Evolutionary conservation across 2,329 filamentous ascomycete species (phyloP).

Genomic region (Drechslerella dactyloides): DNA sequence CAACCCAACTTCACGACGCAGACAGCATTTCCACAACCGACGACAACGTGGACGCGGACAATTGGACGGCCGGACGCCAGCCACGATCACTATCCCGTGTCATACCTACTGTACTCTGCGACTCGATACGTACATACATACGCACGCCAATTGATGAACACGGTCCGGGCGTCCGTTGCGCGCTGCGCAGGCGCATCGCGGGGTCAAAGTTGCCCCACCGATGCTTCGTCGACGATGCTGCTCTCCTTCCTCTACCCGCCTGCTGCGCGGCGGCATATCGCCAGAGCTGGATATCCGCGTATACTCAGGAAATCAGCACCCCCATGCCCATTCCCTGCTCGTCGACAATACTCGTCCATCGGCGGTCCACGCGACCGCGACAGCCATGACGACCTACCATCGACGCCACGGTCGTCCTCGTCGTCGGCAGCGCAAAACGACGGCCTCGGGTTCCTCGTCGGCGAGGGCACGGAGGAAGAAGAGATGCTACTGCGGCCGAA

Average conservation of each 20-base stretch:
- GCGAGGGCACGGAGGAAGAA: neutral
- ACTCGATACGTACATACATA: too few relatives aligned
- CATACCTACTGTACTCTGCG: too few relatives aligned
- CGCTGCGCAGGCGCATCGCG: constrained; percentile 24
- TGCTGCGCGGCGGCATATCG: constrained; percentile 12
- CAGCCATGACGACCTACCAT: neutral
- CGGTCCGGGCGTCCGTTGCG: too few relatives aligned
- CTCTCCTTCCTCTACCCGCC: constrained; percentile 39
- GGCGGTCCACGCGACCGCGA: neutral
- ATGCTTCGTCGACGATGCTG: constrained; percentile 12
- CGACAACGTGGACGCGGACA: too few relatives aligned
- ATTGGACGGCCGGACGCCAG: too few relatives aligned
- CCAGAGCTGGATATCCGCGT: neutral
- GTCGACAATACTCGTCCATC: too few relatives aligned
- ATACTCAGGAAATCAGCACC: neutral
- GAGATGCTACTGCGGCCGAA: neutral
- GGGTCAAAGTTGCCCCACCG: constrained; percentile 1
- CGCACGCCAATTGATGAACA: too few relatives aligned
- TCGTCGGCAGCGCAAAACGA: neutral
- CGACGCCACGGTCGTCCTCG: neutral
- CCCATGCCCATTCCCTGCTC: too few relatives aligned
- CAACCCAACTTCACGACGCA: too few relatives aligned
- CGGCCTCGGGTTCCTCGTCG: neutral
- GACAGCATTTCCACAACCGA: too few relatives aligned
- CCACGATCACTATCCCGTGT: too few relatives aligned